phyloP scores from a whole-genome alignment of 352 stramenopile species.

The Phytophthora crassamura region DNA sequence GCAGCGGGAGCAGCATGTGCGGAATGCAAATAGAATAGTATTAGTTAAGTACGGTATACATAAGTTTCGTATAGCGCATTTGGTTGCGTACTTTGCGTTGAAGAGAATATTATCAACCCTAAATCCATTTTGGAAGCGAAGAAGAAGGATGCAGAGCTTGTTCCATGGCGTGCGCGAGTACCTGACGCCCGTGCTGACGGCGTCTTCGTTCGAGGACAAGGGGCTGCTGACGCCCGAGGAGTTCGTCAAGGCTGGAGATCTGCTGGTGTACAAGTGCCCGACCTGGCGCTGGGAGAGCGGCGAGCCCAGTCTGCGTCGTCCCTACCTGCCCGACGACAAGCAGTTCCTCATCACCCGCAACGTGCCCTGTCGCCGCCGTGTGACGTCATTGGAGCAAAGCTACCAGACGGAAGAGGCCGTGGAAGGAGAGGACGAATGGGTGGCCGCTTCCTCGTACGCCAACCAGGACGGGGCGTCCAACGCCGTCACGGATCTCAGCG shows the following conservation, averaged over 20 bases:
- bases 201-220: constrained; percentile 93
- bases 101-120: constrained; percentile 4
- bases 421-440: constrained; percentile 91
- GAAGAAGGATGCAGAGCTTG: constrained; percentile 66
- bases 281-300: constrained; percentile 95
- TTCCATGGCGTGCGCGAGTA: constrained; percentile 89
- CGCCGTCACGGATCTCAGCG: constrained; percentile 48
- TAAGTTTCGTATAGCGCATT: not conserved
- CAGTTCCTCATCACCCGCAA: constrained; percentile 90
- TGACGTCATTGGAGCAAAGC: constrained; percentile 76
- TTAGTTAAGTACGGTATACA: too few species aligned
- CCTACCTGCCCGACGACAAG: constrained; percentile 86
- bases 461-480: constrained; percentile 33
- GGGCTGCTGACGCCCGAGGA: constrained; percentile 97
- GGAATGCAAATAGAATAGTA: not conserved
- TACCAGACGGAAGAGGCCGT: constrained; percentile 78
- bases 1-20: constrained; percentile 33
- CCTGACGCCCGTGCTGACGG: constrained; percentile 90
- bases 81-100: not conserved
- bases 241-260: constrained; percentile 95
- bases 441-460: constrained; percentile 87
- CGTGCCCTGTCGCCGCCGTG: constrained; percentile 89
- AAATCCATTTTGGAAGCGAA: constrained; percentile 2
- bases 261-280: constrained; percentile 97
- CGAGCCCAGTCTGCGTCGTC: constrained; percentile 55